phyloP scores from a whole-genome alignment of 2,329 filamentous ascomycete genomes.

The Hymenoscyphus occultus region DNA sequence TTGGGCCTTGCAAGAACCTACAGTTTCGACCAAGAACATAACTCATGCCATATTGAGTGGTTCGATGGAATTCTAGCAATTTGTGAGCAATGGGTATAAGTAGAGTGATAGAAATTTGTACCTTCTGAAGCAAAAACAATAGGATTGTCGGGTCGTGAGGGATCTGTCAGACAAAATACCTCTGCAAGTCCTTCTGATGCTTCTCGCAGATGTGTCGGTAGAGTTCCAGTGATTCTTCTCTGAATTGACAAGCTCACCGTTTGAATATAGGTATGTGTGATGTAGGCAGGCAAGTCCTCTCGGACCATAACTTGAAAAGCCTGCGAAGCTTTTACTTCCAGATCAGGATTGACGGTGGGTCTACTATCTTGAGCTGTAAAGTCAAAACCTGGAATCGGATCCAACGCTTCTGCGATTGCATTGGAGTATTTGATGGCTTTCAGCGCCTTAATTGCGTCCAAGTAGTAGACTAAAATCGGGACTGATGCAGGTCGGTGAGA shows the following conservation, averaged over 20 bases:
- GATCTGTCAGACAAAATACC: constrained; percentile 74
- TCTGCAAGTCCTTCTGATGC: constrained; percentile 74
- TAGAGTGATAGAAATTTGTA: constrained; percentile 35
- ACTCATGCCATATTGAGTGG: constrained; percentile 70
- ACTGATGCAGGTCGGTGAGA: constrained; percentile 58
- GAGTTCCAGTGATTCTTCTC: constrained; percentile 62
- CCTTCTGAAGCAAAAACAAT: constrained; percentile 76
- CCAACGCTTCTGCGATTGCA: constrained; percentile 59
- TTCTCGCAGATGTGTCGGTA: constrained; percentile 61
- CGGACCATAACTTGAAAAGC: constrained; percentile 63
- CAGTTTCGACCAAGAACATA: constrained; percentile 76
- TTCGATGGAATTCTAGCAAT: constrained; percentile 65
- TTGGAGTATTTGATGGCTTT: constrained; percentile 71
- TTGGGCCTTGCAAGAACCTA: constrained; percentile 73
- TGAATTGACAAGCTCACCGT: constrained; percentile 69
- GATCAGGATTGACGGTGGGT: constrained; percentile 53
- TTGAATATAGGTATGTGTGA: constrained; percentile 66
- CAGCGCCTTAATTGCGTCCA: constrained; percentile 68
- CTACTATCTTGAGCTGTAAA: constrained; percentile 52
- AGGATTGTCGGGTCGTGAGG: constrained; percentile 69
- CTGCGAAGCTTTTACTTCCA: constrained; percentile 61
- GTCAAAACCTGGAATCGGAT: constrained; percentile 52
- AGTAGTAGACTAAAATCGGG: constrained; percentile 66
- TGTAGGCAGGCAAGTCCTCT: constrained; percentile 69
- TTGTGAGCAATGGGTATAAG: constrained; percentile 6